Conservation (phyloP, 192 early-diverging fungal genomes). For the Rhizophagus prolifer region DNA sequence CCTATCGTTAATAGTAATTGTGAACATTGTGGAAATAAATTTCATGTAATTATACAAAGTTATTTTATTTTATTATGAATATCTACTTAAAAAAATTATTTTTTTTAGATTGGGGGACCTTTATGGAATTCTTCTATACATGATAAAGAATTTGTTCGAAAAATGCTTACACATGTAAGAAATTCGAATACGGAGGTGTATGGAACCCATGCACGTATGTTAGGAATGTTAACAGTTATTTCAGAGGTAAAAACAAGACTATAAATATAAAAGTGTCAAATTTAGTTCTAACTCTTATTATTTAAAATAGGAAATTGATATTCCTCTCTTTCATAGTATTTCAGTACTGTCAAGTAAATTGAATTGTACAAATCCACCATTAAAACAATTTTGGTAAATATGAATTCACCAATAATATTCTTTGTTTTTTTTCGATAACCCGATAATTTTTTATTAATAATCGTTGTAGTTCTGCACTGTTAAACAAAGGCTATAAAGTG, state of each 20-base stretch:
- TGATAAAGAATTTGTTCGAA: conserved; percentile 75
- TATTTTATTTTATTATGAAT: background rate
- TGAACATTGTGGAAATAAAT: conserved; percentile 67
- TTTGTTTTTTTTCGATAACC: background rate
- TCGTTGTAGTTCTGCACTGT: conserved; percentile 74
- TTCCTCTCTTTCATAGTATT: conserved; percentile 83
- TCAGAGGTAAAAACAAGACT: conserved; percentile 57
- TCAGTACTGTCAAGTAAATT: conserved; percentile 67
- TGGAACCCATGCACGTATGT: conserved; percentile 83
- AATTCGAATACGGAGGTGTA: conserved; percentile 55
- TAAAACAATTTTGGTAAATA: conserved; percentile 63
- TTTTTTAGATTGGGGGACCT: conserved; percentile 81
- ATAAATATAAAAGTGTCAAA: background rate
- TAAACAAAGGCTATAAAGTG: conserved; percentile 88
- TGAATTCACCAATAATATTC: background rate
- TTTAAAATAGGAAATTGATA: conserved; percentile 52
- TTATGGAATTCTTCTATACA: conserved; percentile 87
- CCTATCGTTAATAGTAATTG: conserved; percentile 65
- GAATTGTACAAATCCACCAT: conserved; percentile 71
- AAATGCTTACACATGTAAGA: conserved; percentile 78
- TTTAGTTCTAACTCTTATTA: background rate
- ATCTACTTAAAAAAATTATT: conserved; percentile 5
- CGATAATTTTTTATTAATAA: background rate
- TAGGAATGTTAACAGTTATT: conserved; percentile 93
- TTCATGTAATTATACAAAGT: conserved; percentile 56